Conservation (phyloP, 768 basidiomycete genomes). For the Cystobasidium onofrii region DNA sequence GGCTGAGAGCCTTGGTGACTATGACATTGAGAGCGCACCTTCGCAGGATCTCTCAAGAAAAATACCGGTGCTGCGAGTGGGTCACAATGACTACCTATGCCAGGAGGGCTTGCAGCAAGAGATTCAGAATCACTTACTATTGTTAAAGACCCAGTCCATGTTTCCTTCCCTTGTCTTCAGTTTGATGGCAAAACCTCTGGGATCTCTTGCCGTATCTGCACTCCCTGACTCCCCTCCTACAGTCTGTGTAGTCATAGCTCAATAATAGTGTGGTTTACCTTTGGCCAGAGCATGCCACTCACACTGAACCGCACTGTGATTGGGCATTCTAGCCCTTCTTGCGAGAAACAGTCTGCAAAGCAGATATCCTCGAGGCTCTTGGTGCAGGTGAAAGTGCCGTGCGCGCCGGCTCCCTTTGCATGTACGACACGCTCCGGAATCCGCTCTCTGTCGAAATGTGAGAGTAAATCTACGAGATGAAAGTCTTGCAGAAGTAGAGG, state of each 20-base stretch:
- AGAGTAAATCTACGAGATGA: slow-evolving; percentile 76
- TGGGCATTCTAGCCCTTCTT: slow-evolving; percentile 45
- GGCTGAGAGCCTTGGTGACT: no score
- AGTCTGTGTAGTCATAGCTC: no score
- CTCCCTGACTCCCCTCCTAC: slow-evolving; percentile 50
- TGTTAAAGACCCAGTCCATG: slow-evolving; percentile 46
- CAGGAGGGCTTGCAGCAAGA: no score
- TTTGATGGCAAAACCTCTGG: slow-evolving; percentile 50
- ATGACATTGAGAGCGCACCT: no score
- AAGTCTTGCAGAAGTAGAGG: slow-evolving; percentile 69
- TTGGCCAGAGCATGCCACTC: slow-evolving; percentile 37
- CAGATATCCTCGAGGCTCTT: slow-evolving; percentile 47
- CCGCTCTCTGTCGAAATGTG: slow-evolving; percentile 55
- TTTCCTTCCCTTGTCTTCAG: slow-evolving; percentile 49
- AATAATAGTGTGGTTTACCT: slow-evolving; percentile 46
- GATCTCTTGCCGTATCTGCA: slow-evolving; percentile 49
- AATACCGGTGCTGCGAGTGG: slow-evolving; percentile 43
- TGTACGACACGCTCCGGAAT: slow-evolving; percentile 58
- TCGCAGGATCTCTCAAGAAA: slow-evolving; percentile 46
- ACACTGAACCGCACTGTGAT: slow-evolving; percentile 33
- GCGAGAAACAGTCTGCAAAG: slow-evolving; percentile 46
- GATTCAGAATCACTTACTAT: neutral
- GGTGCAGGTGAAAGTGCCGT: slow-evolving; percentile 48
- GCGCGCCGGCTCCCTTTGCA: slow-evolving; percentile 68
- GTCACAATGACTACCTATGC: no score